A percentile compares a stretch with the other conserved stretches of the same genome.
These are phyloP conservation scores for Wickerhamomyces silvicola DNA, from an alignment of 805 yeast genomes.

Conservation along the genomic window DNA sequence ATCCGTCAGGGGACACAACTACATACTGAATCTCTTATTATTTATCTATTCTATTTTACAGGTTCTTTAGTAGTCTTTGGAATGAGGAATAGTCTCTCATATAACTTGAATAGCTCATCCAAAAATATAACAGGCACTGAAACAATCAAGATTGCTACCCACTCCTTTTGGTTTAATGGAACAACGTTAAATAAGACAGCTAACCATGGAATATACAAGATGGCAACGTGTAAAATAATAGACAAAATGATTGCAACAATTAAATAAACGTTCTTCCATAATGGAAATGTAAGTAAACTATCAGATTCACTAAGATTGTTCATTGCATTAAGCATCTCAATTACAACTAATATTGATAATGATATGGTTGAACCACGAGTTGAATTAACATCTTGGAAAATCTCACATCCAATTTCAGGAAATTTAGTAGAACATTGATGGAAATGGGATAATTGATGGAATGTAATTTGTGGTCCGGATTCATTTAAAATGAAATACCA, in stretches of 20 bases:
- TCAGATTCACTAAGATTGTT: constrained; percentile 33
- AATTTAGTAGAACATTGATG: constrained; percentile 26
- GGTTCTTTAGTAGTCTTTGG: too few relatives aligned
- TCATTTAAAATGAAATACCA: constrained; percentile 31
- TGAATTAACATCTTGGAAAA: constrained; percentile 24
- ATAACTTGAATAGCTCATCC: constrained; percentile 31
- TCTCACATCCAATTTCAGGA: constrained; percentile 28
- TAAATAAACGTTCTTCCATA: constrained; percentile 32
- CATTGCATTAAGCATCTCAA: constrained; percentile 37
- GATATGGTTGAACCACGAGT: constrained; percentile 32
- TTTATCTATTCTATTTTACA: too few relatives aligned
- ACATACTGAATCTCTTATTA: too few relatives aligned
- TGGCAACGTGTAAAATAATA: constrained; percentile 26
- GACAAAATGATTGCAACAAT: constrained; percentile 32
- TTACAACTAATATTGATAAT: constrained; percentile 31
- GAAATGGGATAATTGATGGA: constrained; percentile 28
- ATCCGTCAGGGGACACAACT: too few relatives aligned
- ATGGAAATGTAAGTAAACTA: constrained; percentile 29
- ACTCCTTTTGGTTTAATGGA: constrained; percentile 27
- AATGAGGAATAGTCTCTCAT: constrained; percentile 23
- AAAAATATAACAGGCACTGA: constrained; percentile 30
- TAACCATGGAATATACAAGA: constrained; percentile 30
- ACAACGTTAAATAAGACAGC: constrained; percentile 27
- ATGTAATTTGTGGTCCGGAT: constrained; percentile 31
- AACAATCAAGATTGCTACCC: constrained; percentile 29